Percentiles rank a stretch among this genome's conserved stretches.
Conservation (phyloP, 352 stramenopile genomes). For the Phytophthora idaei region DNA sequence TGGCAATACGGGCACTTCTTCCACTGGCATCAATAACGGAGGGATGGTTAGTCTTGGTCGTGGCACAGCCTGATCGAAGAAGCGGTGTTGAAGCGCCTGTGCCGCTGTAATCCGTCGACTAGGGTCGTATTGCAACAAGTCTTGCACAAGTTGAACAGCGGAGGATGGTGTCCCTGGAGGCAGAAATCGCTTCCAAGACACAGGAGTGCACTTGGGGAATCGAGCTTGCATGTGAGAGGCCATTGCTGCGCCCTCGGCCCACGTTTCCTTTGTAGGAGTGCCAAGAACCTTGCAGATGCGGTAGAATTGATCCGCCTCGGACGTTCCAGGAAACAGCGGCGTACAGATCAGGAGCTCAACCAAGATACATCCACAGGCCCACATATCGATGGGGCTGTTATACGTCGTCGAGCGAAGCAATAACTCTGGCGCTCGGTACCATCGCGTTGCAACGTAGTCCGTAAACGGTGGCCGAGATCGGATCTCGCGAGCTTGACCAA, state of each 20-base stretch:
- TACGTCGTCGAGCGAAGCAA: slow-evolving; percentile 70
- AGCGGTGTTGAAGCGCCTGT: slow-evolving; percentile 94
- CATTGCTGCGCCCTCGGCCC: slow-evolving; percentile 90
- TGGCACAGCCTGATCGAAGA: slow-evolving; percentile 80
- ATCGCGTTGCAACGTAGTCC: slow-evolving; percentile 79
- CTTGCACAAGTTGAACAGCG: slow-evolving; percentile 84
- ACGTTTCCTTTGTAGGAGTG: slow-evolving; percentile 87
- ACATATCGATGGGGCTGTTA: slow-evolving; percentile 85
- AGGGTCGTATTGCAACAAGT: slow-evolving; percentile 94
- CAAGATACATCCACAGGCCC: slow-evolving; percentile 83
- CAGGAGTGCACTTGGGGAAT: slow-evolving; percentile 88
- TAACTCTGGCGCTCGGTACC: slow-evolving; percentile 81
- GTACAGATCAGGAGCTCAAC: slow-evolving; percentile 77
- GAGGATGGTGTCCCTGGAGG: slow-evolving; percentile 68
- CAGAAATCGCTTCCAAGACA: slow-evolving; percentile 72
- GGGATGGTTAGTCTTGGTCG: slow-evolving; percentile 43
- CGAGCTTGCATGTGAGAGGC: slow-evolving; percentile 92
- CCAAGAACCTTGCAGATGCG: slow-evolving; percentile 95
- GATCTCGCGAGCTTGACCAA: slow-evolving; percentile 79
- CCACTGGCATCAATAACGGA: slow-evolving; percentile 17
- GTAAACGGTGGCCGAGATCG: slow-evolving; percentile 71
- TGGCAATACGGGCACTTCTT: slow-evolving; percentile 26
- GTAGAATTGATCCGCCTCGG: slow-evolving; percentile 96
- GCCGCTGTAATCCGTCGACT: slow-evolving; percentile 83
- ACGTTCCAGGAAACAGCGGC: slow-evolving; percentile 84